Evolutionary conservation across 768 basidiomycete genomes (phyloP), one percentile per base, ranked within the genome.

Genomic region (Chalciporus chontae): DNA sequence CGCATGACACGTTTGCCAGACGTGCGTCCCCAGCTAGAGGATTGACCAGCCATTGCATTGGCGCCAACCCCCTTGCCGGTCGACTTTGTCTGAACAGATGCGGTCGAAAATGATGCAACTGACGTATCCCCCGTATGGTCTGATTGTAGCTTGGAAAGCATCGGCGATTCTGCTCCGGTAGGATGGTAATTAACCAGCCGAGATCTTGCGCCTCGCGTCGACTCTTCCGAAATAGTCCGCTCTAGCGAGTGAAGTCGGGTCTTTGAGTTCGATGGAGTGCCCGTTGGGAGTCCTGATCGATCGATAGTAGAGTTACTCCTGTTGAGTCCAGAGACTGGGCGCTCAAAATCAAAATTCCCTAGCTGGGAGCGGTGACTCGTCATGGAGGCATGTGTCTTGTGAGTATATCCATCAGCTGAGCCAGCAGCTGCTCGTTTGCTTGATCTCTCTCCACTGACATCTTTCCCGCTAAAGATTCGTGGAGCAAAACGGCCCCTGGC

Each of bases 311-410:
- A 69, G 40, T 29, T 56, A 15, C 64, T 66, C 50, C 54, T 53
- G 47, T 68, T 69, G 44, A 69, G 60, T 2, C 55, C 55, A n/a
- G 68, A 68, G 13, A 79, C 75, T 0, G 86, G 85, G 31, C 85
- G 73, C 65, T 88, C 87, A 56, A 88, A 87, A 60, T 88, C 86
- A 62, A 88, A 87, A 58, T 81, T 85, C 5, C 85, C 85, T 54
- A 85, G 84, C 60, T 85, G 84, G 37, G 72, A 77, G 2, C 77
- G 68, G 43, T 76, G 73, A 26, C 59, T 71, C 19, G 56, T 59
- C 45, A 70, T 67, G 38, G 54, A 40, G 14, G 39, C 37, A 23
- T 54, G 43, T 44, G 51, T 13, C 40, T 53, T 57, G 37, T 53
- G 51, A 27, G 34, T 6, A 10, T 48, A 45, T 9, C 17, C 45